A percentile compares a stretch with the other conserved stretches of the same genome.
phyloP scores from a whole-genome alignment of 202 grass and related monocot species.

The Dendrocalamus latiflorus region DNA sequence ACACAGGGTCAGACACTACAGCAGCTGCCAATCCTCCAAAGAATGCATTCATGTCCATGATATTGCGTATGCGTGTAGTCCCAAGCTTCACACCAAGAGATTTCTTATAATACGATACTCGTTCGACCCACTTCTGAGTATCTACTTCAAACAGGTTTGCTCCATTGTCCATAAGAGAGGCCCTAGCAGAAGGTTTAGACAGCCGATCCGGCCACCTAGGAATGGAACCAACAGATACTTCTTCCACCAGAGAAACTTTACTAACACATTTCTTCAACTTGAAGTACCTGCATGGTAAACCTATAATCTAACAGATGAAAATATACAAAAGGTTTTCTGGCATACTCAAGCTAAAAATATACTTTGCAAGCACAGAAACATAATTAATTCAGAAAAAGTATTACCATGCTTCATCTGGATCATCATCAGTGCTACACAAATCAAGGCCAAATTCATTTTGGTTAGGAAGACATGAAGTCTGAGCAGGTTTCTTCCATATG shows the following conservation, averaged over 20 bases:
- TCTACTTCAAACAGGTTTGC: slow-evolving; percentile 58
- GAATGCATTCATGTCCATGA: slow-evolving; percentile 97
- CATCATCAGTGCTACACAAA: slow-evolving; percentile 58
- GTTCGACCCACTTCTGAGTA: slow-evolving; percentile 55
- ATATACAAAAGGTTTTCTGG: not conserved
- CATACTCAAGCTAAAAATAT: not conserved
- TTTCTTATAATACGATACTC: slow-evolving; percentile 81
- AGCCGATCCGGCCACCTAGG: slow-evolving; percentile 77
- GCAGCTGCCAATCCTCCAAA: slow-evolving; percentile 72
- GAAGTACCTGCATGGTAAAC: slow-evolving; percentile 64
- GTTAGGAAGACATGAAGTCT: slow-evolving; percentile 50
- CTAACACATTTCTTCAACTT: slow-evolving; percentile 76
- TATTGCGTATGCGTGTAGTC: slow-evolving; percentile 48
- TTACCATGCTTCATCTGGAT: slow-evolving; percentile 90
- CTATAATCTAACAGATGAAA: slow-evolving; percentile 24
- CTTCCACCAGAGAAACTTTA: slow-evolving; percentile 38
- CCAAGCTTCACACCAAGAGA: slow-evolving; percentile 75
- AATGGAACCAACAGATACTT: slow-evolving; percentile 63
- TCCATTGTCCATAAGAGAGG: slow-evolving; percentile 52
- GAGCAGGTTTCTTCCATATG: slow-evolving; percentile 76
- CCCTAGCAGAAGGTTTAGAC: slow-evolving; percentile 57
- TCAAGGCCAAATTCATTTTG: slow-evolving; percentile 58
- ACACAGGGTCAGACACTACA: slow-evolving; percentile 63
- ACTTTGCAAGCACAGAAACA: not conserved
- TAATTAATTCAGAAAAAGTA: not conserved